Evolutionary conservation across 2,329 filamentous ascomycete genomes (phyloP), one percentile per base, ranked within the genome.

Genomic region (Chaetoscypha palmicola): DNA sequence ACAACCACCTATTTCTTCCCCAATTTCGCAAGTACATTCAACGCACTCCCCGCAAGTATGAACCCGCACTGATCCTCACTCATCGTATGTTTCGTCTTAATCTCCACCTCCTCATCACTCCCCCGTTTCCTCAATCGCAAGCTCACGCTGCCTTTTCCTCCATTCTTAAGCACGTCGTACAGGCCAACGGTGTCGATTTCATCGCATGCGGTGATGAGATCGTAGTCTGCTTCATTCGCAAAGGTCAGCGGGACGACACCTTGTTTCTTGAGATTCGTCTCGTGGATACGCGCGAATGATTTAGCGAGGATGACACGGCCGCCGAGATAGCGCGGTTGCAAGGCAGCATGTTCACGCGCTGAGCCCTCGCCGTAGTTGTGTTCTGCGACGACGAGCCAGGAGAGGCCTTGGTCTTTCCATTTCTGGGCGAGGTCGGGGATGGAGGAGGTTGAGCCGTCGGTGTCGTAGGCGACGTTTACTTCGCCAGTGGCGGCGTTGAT

Each of bases 251-350:
- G 92, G 34, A 98, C 88, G 24, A 98, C 85, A 51, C 92, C 92
- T 70, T 98, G 92, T 71, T 95, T 95, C 79, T 95, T 95, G 54
- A 95, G 70, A 65, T 95, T 95, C 22, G 89, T 94, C 73, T 95
- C 89, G 70, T 95, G 89, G 62, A 95, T 95, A 41, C 89, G 81
- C 0, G 89, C 89, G 62, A 95, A 94, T 28, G 78, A 85, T 71
- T 95, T 95, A 45, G 83, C 74, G 14, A 94, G 74, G 46, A 95
- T 88, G 60, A 94, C 73, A 38, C 86, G 77, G 16, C 86, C 87
- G 47, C 89, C 90, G 2, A 95, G 81, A 67, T 90, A 94, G n/a
- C 89, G 76, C 2, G 89, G 90, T 65, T 95, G 89, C 26, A 95
- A 72, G 1, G 89, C 89, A 17, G 89, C 89, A 67, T 95, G 89